phyloP scores from a whole-genome alignment of 202 grass and related monocot genomes.

The Panicum hallii region DNA sequence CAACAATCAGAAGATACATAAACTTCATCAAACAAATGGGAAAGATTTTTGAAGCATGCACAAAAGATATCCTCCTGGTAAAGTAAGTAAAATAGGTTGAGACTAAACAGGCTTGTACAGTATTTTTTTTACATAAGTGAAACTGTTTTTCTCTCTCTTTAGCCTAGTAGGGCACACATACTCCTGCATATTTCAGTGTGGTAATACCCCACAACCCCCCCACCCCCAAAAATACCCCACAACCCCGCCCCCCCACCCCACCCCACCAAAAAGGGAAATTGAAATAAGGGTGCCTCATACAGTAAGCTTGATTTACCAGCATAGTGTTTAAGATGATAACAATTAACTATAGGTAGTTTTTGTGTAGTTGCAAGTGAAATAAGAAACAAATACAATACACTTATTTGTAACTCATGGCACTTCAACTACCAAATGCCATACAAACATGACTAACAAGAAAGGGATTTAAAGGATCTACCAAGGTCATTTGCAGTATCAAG shows the following conservation, averaged over 20 bases:
- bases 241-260: too few species aligned
- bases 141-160: not conserved
- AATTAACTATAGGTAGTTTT: not conserved
- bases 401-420: not conserved
- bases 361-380: conserved; percentile 16
- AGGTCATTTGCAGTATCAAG: conserved; percentile 31
- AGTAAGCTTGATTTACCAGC: conserved; percentile 9
- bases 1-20: conserved; percentile 46
- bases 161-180: not conserved
- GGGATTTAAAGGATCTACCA: conserved; percentile 1
- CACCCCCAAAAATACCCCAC: too few species aligned
- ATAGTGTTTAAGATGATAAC: conserved; percentile 9
- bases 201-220: not conserved
- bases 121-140: conserved; percentile 13
- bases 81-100: not conserved
- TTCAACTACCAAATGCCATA: conserved; percentile 1
- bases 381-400: conserved; percentile 33
- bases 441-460: conserved; percentile 31
- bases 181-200: not conserved
- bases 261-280: not conserved
- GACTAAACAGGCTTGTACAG: not conserved
- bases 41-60: not conserved
- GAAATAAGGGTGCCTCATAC: not conserved
- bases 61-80: not conserved
- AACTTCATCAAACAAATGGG: conserved; percentile 23